Evolutionary conservation across 352 stramenopile genomes (phyloP), one percentile per base, ranked within the genome.

Genomic region (Phytophthora pisi): DNA sequence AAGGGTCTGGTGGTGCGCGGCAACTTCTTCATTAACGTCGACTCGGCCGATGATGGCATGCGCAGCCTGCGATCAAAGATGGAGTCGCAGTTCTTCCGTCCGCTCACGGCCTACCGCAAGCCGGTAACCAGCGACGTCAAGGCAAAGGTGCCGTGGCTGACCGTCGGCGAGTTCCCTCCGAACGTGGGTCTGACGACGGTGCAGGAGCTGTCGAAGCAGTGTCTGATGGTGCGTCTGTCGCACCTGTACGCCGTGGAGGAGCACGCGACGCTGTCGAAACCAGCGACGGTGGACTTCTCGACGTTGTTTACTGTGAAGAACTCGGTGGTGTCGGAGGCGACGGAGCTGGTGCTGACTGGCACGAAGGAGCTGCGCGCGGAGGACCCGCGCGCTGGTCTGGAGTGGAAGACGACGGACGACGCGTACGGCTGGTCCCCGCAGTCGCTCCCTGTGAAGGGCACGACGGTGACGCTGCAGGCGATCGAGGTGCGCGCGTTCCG

Each of bases 121-220:
- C 57, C 63, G 0, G 56, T 62, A 58, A 13, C 57, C 11, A 61
- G 24, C 1, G 51, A 70, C 4, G 53, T 70, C 72, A 68, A 84
- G 34, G 75, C 76, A 11, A 93, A 91, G 67, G 40, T 91, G 5
- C 83, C 83, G 31, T 93, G 82, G 84, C 51, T 93, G 16, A 81
- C 64, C 9, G 55, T 91, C 6, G 68, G 58, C n/a, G 74, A 88
- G 18, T 91, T 99, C 43, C 95, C 95, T 38, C 49, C 70, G 8
- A 98, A 98, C 66, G 83, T 99, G 4, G 93, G 97, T 60, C 54
- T 99, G 18, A 95, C 98, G 42, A 98, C 96, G 20, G 81, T 98
- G 18, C 72, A 86, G 51, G 70, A 91, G 58, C 74, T 97, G 38
- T 76, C 75, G n/a, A 88, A 90, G 30, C 63, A 89, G 38, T 92